Conservation (phyloP, 179 eudicot genomes). For the Sideroxylon spinosum region DNA sequence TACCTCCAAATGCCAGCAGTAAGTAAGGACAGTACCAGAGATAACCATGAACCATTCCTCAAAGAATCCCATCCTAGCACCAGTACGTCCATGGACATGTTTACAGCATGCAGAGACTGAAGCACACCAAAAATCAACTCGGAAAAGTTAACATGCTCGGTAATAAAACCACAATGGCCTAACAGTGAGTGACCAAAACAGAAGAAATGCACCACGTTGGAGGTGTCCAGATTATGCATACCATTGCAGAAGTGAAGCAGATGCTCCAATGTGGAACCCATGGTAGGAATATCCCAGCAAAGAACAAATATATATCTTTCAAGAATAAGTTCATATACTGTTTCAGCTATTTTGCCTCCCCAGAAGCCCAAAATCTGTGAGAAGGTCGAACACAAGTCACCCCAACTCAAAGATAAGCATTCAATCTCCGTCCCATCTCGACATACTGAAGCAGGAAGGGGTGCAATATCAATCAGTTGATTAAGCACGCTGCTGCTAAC, state of each 20-base stretch:
- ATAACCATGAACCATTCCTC: constrained; percentile 74
- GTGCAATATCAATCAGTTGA: constrained; percentile 78
- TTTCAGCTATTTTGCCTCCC: constrained; percentile 63
- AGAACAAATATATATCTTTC: constrained; percentile 87
- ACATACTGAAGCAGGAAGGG: constrained; percentile 51
- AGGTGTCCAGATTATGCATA: constrained; percentile 36
- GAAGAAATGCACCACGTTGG: constrained; percentile 52
- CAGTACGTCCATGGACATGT: constrained; percentile 34
- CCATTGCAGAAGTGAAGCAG: constrained; percentile 31
- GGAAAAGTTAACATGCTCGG: constrained; percentile 34
- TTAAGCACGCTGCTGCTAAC: constrained; percentile 43
- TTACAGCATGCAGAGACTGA: constrained; percentile 44
- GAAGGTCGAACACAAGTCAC: constrained; percentile 50
- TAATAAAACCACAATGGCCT: constrained; percentile 29
- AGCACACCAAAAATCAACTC: constrained; percentile 44
- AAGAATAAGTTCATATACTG: constrained; percentile 67
- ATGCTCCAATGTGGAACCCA: constrained; percentile 36
- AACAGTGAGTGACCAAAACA: constrained; percentile 54
- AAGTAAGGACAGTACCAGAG: constrained; percentile 60
- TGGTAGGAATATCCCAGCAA: constrained; percentile 81
- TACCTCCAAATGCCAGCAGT: constrained; percentile 45
- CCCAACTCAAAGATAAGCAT: constrained; percentile 42
- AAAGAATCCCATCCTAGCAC: constrained; percentile 74
- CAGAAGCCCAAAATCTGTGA: constrained; percentile 58
- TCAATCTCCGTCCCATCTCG: constrained; percentile 33